Base-by-base conservation (phyloP, 2,329 filamentous ascomycete species). In the Pseudogymnoascus sp. region DNA sequence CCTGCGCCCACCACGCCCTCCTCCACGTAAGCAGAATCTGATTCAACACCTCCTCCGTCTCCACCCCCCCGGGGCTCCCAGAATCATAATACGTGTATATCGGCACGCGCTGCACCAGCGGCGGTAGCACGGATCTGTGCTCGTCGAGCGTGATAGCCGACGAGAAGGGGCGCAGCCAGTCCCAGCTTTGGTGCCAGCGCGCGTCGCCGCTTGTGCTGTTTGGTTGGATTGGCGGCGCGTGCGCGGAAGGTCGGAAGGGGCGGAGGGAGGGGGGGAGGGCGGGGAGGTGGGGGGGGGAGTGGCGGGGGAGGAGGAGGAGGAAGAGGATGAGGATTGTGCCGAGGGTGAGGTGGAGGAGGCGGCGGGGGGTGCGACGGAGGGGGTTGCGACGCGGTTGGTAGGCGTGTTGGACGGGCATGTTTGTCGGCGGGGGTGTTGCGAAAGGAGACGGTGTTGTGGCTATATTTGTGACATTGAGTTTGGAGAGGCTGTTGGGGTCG, bases 71-170 rank as follows among this genome's bases (percentile, higher is more conserved):
- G 65, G 82, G 77, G 16, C 80, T 74, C 4, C 83, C 84, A 10
- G 84, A 78, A 70, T 96, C 91, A 73, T 96, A 96, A 75, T 93
- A 97, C 67, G 92, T 96, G 76, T 96, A 97, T 62, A 97, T 86
- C 0, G 86, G 82, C 23, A 88, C 86, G 21, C 93, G 84, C 33
- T 83, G 78, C 56, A 74, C 77, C 28, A 96, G 78, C 2, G 90
- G 90, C 56, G 94, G 94, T 2, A 97, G 85, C 62, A 97, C 83
- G 6, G 89, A 87, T 62, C 91, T 83, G 70, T 89, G 88, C 73
- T 96, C 89, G 71, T 96, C 92, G 63, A 94, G 81, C 6, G 84
- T 87, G 64, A 94, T 80, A 14, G 85, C 84, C 47, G 87, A 92
- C 16, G 92, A 96, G 74, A 97, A 97, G 2, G 92, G 91, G 65